phyloP scores from a whole-genome alignment of 1,284 basidiomycete species.

The Rhodofomes roseus region DNA sequence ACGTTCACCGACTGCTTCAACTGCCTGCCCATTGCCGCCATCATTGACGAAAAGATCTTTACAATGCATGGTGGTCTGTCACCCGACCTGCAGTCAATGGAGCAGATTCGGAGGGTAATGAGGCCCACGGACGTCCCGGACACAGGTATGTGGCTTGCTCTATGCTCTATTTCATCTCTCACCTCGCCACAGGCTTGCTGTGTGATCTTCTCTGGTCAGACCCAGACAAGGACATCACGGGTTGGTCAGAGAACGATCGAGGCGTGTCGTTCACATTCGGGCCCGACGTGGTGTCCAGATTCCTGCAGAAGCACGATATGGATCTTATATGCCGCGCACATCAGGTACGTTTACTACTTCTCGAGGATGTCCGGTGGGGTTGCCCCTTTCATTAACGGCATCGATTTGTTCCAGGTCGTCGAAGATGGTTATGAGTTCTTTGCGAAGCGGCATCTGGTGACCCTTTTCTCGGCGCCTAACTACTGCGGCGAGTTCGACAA shows the following conservation, averaged over 20 bases:
- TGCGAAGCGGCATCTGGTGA: conserved; percentile 95
- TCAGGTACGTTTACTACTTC: conserved; percentile 57
- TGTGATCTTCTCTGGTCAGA: conserved; percentile 99
- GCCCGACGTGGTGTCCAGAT: conserved; percentile 95
- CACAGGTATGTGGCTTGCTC: conserved; percentile 63
- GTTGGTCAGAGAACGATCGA: conserved; percentile 99
- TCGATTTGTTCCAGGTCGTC: conserved; percentile 64
- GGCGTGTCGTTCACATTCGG: conserved; percentile 99
- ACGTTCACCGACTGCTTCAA: conserved; percentile 98
- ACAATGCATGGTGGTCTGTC: conserved; percentile 93
- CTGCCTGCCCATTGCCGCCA: conserved; percentile 92
- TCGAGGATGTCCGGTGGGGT: neutral
- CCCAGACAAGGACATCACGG: conserved; percentile 98
- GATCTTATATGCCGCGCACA: conserved; percentile 98
- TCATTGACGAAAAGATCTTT: conserved; percentile 97
- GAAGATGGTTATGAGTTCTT: conserved; percentile 99
- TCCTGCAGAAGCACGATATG: conserved; percentile 99
- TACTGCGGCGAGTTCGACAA: conserved; percentile 99
- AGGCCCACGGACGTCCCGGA: conserved; percentile 98
- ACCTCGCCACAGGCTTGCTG: conserved; percentile 61
- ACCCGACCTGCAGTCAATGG: conserved; percentile 98
- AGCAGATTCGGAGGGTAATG: conserved; percentile 99
- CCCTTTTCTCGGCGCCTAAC: conserved; percentile 96
- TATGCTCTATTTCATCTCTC: neutral
- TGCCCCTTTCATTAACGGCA: neutral